Evolutionary conservation across 23 red algal genomes (phyloP).

Genomic region (Gracilariopsis chorda): DNA sequence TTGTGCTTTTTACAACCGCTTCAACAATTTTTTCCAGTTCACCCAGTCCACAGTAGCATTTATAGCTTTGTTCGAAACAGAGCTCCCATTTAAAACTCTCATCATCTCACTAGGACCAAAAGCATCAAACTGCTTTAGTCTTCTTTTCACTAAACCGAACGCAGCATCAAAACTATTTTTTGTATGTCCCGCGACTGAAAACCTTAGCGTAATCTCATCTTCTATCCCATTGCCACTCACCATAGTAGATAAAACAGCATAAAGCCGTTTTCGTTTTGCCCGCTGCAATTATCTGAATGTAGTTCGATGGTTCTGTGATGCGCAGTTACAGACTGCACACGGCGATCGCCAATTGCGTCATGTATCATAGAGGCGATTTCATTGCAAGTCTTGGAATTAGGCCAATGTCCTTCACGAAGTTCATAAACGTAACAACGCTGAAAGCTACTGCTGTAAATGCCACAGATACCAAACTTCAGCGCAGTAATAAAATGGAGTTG

Average conservation of each 20-base stretch:
- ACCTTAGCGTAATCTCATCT: not conserved
- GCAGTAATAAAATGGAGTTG: too few species aligned
- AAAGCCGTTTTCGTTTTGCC: not conserved
- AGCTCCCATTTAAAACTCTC: not conserved
- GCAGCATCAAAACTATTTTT: constrained; percentile 8
- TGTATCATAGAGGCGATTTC: too few species aligned
- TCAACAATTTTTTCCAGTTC: constrained; percentile 22
- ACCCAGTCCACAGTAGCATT: not conserved
- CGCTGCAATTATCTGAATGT: too few species aligned
- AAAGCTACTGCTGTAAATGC: too few species aligned
- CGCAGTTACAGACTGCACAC: too few species aligned
- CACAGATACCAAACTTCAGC: too few species aligned
- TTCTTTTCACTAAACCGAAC: constrained; percentile 20
- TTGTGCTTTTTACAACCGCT: not conserved
- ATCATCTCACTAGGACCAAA: not conserved
- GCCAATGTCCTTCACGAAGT: too few species aligned
- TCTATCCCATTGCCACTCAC: not conserved
- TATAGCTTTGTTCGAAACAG: not conserved
- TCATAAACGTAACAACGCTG: too few species aligned
- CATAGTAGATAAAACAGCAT: not conserved
- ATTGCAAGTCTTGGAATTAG: too few species aligned
- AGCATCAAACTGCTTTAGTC: not conserved
- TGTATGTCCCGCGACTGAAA: constrained; percentile 6
- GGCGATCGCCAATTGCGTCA: too few species aligned
- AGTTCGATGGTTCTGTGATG: too few species aligned